Evolutionary conservation across 441 rosid species (phyloP).

Genomic region (Viola pubescens): DNA sequence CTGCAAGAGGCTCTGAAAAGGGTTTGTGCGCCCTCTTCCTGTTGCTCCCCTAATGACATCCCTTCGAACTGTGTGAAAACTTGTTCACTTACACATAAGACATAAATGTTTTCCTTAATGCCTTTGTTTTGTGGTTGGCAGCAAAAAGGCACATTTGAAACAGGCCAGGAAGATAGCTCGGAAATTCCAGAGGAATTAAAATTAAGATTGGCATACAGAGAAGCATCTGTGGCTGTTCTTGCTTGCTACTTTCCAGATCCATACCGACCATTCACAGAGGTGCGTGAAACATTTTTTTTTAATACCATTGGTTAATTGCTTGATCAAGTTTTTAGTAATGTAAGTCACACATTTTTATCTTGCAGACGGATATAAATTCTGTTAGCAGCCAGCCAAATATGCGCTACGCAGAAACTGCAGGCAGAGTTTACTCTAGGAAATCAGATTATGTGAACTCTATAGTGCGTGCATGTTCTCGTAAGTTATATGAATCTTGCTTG

Average conservation of each 20-base stretch:
- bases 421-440: constrained; percentile 66
- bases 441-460: constrained; percentile 73
- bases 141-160: constrained; percentile 99
- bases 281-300: constrained; percentile 14
- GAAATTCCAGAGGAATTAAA: constrained; percentile 79
- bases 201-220: constrained; percentile 87
- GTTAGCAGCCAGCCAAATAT: constrained; percentile 69
- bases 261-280: constrained; percentile 66
- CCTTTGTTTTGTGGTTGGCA: constrained; percentile 29
- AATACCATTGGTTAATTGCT: constrained; percentile 4
- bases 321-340: constrained; percentile 15
- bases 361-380: constrained; percentile 85
- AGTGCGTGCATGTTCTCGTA: constrained; percentile 88
- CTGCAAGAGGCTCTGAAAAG: constrained; percentile 88
- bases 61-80: background rate
- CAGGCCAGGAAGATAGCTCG: constrained; percentile 90
- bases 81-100: background rate
- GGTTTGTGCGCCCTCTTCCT: constrained; percentile 34
- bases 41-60: constrained; percentile 1
- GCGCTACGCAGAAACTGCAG: constrained; percentile 48
- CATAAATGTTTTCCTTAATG: constrained; percentile 13
- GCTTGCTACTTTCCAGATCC: constrained; percentile 87
- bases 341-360: constrained; percentile 23
- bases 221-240: constrained; percentile 92
- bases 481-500: constrained; percentile 25